Base-by-base conservation (phyloP, 163 green algal genomes). In the Scenedesmus sp. region DNA sequence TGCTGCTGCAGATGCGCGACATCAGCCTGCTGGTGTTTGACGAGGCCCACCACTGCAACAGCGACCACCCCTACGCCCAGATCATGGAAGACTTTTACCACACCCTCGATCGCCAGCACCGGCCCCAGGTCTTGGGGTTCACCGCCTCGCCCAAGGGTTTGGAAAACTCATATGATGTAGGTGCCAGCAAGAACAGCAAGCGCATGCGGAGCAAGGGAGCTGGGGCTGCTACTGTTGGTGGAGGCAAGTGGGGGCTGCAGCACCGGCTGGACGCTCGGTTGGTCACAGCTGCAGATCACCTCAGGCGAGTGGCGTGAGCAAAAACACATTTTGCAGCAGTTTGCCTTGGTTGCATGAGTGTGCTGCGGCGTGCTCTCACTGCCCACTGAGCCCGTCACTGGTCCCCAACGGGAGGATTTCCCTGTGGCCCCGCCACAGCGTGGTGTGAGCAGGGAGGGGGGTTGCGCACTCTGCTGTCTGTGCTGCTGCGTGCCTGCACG, bases 21-120 rank as follows among this genome's bases (percentile, higher is more conserved):
- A 83, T 94, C 13, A 80, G 89, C 3, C 43, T 94, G 51, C 86
- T 94, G 51, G 76, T 93, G 15, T 53, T 94, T 65, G 92, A 94
- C 46, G 92, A 94, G 51, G 84, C 70, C 12, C 92, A 94, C 79
- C 89, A 94, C 83, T 80, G 81, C 82, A 53, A 40, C 40, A 51
- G 65, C 26, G 81, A 93, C 68, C 82, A 93, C 83, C 82, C 90
- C 30, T 93, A 93, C 51, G 65, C 61, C 12, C 88, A 92, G 44
- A 83, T 92, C 20, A 88, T 92, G 88, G 81, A 91, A 20, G 86
- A 91, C 53, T 91, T 91, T 24, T 91, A 91, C 53, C 68, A 76
- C 46, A 56, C 49, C 2, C 18, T 26, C 35, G 44, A 83, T 24
- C 22, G 16, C 51, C 65, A 40, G 0, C 33, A 10, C 7, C 30